These are phyloP conservation scores for Boletus sp. DNA, from an alignment of 768 basidiomycete species.

Conservation along the genomic window DNA sequence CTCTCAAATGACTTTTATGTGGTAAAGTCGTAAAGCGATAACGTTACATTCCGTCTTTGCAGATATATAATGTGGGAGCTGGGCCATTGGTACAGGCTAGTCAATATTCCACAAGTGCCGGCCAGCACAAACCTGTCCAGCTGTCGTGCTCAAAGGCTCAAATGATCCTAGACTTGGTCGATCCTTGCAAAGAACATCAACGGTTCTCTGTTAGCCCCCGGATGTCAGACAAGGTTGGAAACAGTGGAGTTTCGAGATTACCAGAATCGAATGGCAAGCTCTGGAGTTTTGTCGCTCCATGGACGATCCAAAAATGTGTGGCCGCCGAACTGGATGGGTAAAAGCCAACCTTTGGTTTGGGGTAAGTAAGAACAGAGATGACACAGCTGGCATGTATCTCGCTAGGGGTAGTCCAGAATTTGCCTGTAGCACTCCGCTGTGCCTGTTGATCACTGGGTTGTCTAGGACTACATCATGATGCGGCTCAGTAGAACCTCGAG, in stretches of 20 bases:
- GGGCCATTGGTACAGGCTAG: background rate
- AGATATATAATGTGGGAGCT: background rate
- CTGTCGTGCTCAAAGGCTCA: background rate
- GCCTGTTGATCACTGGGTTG: background rate
- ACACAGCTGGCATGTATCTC: background rate
- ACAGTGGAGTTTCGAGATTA: background rate
- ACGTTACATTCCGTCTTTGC: background rate
- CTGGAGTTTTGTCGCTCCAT: background rate
- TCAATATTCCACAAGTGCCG: background rate
- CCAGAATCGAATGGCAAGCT: background rate
- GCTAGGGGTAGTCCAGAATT: background rate
- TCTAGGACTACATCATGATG: too few species aligned
- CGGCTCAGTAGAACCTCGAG: too few species aligned
- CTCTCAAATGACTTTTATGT: too few species aligned
- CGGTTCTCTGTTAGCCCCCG: background rate
- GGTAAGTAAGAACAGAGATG: background rate
- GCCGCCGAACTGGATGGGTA: background rate
- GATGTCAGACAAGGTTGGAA: background rate
- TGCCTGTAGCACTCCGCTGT: background rate
- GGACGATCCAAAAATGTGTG: background rate
- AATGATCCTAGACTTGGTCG: background rate
- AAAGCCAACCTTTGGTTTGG: background rate
- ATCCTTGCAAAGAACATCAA: background rate
- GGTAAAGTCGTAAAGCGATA: too few species aligned
- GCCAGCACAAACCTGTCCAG: background rate